These are phyloP conservation scores for Venturia pyrina DNA, from an alignment of 2,329 filamentous ascomycete species.

Conservation along the genomic window DNA sequence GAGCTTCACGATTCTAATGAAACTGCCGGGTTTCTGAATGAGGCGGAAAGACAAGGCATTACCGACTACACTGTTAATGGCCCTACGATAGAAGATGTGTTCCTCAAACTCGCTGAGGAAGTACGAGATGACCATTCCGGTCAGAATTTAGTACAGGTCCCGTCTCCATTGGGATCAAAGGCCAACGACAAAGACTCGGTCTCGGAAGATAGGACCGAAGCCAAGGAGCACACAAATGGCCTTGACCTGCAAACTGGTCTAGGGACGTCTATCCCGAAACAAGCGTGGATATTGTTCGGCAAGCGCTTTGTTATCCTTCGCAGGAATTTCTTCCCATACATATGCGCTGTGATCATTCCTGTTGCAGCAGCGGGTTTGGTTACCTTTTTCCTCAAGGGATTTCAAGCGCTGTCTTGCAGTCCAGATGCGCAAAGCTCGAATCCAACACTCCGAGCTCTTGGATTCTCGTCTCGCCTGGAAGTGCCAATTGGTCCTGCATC, in stretches of 20 bases:
- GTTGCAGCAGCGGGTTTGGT: slow-evolving; percentile 71
- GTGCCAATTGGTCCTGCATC: slow-evolving; percentile 25
- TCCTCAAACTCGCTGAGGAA: slow-evolving; percentile 60
- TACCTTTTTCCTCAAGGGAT: slow-evolving; percentile 59
- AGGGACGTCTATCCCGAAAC: slow-evolving; percentile 57
- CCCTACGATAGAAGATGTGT: slow-evolving; percentile 88
- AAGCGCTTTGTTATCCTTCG: slow-evolving; percentile 72
- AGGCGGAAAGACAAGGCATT: slow-evolving; percentile 57
- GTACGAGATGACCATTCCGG: slow-evolving; percentile 18
- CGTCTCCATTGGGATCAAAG: not conserved
- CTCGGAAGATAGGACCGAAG: slow-evolving; percentile 16
- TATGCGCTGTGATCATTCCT: slow-evolving; percentile 66
- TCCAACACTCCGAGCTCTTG: slow-evolving; percentile 17
- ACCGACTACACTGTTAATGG: slow-evolving; percentile 76
- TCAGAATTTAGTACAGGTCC: not conserved
- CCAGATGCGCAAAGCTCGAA: slow-evolving; percentile 27
- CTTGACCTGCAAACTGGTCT: slow-evolving; percentile 54
- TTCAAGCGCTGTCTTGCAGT: slow-evolving; percentile 39
- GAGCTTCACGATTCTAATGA: slow-evolving; percentile 57
- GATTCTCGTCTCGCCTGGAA: not conserved
- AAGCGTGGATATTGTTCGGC: slow-evolving; percentile 63
- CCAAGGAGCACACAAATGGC: slow-evolving; percentile 19
- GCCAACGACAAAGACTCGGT: slow-evolving; percentile 4
- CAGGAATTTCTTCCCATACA: slow-evolving; percentile 67
- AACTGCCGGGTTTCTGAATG: slow-evolving; percentile 60